A percentile compares a stretch with the other conserved stretches of the same genome.
These are phyloP conservation scores for Hyphodiscus hymeniophilus DNA, from an alignment of 495 filamentous ascomycete species.

Conservation along the genomic window DNA sequence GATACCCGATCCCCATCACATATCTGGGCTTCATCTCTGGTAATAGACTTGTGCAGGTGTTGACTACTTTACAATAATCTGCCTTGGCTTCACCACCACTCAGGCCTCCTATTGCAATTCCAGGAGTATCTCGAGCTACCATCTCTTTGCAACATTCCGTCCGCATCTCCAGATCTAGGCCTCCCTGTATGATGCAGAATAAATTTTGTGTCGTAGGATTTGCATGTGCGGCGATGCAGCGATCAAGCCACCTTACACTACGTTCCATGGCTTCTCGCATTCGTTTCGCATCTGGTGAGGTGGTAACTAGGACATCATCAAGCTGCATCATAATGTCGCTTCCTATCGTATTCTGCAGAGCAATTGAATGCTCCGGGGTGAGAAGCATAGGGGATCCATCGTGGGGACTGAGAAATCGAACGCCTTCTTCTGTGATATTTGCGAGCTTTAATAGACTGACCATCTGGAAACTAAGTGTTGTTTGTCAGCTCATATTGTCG, in stretches of 20 bases:
- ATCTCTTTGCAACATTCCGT: conserved; percentile 79
- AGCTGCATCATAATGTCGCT: conserved; percentile 99
- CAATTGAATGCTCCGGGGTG: conserved; percentile 94
- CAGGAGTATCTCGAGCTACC: conserved; percentile 85
- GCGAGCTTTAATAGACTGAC: conserved; percentile 92
- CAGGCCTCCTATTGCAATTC: conserved; percentile 92
- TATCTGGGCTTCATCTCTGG: conserved; percentile 91
- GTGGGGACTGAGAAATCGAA: conserved; percentile 88
- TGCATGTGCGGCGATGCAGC: conserved; percentile 86
- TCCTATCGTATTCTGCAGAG: conserved; percentile 92
- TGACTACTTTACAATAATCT: conserved; percentile 58
- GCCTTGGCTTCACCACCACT: conserved; percentile 68
- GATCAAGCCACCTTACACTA: conserved; percentile 96
- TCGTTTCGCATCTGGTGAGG: conserved; percentile 74
- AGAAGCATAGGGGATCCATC: conserved; percentile 96
- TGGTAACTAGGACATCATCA: conserved; percentile 94
- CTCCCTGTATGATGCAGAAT: conserved; percentile 99
- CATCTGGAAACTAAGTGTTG: conserved; percentile 79
- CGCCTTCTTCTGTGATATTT: conserved; percentile 89
- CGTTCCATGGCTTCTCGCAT: conserved; percentile 95
- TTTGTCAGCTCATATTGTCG: conserved; percentile 1
- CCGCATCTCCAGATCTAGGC: conserved; percentile 83
- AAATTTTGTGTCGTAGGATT: conserved; percentile 78
- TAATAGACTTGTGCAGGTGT: conserved; percentile 74
- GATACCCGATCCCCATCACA: conserved; percentile 97